phyloP scores from a whole-genome alignment of 2,329 filamentous ascomycete species.

The Fusarium haematococcum region DNA sequence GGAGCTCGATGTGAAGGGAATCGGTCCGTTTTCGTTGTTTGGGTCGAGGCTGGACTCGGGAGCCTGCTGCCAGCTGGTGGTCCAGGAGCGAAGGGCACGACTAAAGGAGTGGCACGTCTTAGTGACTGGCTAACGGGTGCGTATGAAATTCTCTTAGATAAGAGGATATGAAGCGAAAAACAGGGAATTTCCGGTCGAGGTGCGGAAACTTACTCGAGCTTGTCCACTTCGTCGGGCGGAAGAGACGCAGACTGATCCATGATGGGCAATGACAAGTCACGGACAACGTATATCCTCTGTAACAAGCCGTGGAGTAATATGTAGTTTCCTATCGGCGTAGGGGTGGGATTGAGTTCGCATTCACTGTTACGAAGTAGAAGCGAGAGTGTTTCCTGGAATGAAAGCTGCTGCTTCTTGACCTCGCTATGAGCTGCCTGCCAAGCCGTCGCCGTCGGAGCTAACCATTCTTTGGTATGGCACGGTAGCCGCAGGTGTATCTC shows the following conservation, averaged over 20 bases:
- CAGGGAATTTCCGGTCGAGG: not conserved
- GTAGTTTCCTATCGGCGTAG: slow-evolving; percentile 53
- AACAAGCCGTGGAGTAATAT: slow-evolving; percentile 52
- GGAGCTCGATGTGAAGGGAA: slow-evolving; percentile 59
- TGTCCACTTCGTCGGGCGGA: slow-evolving; percentile 51
- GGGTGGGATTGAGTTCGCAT: slow-evolving; percentile 46
- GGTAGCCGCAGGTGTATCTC: slow-evolving; percentile 52
- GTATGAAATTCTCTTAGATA: not conserved
- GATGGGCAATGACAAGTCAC: slow-evolving; percentile 51
- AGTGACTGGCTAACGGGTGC: not conserved
- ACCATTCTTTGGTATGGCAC: slow-evolving; percentile 53
- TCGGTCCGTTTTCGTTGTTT: slow-evolving; percentile 55
- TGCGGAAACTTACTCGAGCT: slow-evolving; percentile 46
- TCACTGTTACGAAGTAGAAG: slow-evolving; percentile 46
- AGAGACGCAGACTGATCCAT: slow-evolving; percentile 48
- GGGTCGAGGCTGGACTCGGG: slow-evolving; percentile 54
- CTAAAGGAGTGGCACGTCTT: slow-evolving; percentile 23
- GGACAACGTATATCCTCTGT: slow-evolving; percentile 53
- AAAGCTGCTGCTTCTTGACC: slow-evolving; percentile 48
- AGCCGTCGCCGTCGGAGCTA: slow-evolving; percentile 42
- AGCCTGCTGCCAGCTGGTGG: slow-evolving; percentile 53
- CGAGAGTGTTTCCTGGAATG: slow-evolving; percentile 52
- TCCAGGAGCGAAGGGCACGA: slow-evolving; percentile 52
- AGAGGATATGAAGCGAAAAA: not conserved
- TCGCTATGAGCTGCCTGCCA: slow-evolving; percentile 31